These are phyloP conservation scores for Leccinum ochraceum DNA, from an alignment of 768 basidiomycete species.

Conservation along the genomic window DNA sequence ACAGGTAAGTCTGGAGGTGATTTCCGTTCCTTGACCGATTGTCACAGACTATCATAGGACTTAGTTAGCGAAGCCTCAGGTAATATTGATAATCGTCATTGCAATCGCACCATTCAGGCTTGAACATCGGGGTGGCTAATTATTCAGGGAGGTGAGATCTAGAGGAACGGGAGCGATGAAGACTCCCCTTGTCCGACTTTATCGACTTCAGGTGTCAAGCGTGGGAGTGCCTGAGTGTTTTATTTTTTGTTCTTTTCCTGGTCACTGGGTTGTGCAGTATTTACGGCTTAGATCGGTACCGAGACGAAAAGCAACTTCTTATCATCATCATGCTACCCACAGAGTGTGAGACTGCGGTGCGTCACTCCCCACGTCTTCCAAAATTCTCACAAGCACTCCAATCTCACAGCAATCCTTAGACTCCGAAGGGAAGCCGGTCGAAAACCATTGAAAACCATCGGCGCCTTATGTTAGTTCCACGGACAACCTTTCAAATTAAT, in stretches of 20 bases:
- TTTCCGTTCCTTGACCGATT: not conserved
- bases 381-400: not conserved
- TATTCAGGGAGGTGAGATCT: not conserved
- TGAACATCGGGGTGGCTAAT: not conserved
- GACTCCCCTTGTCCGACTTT: not conserved
- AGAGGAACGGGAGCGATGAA: not conserved
- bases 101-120: not conserved
- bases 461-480: not conserved
- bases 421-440: constrained; percentile 3
- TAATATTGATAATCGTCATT: not conserved
- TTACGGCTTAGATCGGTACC: not conserved
- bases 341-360: not conserved
- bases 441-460: not conserved
- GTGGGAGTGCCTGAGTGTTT: not conserved
- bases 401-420: not conserved
- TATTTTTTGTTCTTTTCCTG: not conserved
- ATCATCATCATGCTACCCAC: not conserved
- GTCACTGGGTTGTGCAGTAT: not conserved
- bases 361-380: not conserved
- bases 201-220: not conserved
- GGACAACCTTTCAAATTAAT: not conserved
- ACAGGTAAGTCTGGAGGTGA: not conserved
- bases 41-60: not conserved
- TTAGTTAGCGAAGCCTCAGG: not conserved
- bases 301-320: not conserved